Evolutionary conservation across 441 rosid species (phyloP).

Genomic region (Pelargonium myrrhifolium): DNA sequence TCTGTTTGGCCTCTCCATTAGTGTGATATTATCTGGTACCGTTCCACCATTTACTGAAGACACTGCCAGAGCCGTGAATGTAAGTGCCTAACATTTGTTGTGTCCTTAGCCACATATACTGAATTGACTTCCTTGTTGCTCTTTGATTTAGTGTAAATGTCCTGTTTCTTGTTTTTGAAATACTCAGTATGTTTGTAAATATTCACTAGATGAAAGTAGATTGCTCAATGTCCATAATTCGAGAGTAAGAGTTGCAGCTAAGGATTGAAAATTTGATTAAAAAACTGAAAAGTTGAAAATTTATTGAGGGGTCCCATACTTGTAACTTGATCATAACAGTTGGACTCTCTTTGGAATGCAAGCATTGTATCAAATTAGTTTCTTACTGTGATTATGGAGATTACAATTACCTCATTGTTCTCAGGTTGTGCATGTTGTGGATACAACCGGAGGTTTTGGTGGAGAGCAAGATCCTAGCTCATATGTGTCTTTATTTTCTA

Average conservation of each 20-base stretch:
- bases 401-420: constrained; percentile 18
- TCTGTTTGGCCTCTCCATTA: constrained; percentile 49
- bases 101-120: not conserved
- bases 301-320: no score
- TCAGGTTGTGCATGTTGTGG: constrained; percentile 91
- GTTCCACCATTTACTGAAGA: constrained; percentile 71
- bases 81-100: constrained; percentile 27
- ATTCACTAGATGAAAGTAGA: not conserved
- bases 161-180: not conserved
- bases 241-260: not conserved
- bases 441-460: constrained; percentile 42
- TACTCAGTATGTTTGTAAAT: not conserved
- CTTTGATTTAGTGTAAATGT: not conserved
- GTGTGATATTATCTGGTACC: constrained; percentile 47
- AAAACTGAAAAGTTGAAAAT: not conserved
- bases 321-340: not conserved
- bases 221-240: not conserved
- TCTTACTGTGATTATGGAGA: constrained; percentile 6
- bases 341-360: not conserved
- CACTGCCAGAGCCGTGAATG: constrained; percentile 83
- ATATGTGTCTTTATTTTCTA: constrained; percentile 59
- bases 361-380: constrained; percentile 1
- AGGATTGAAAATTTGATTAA: not conserved
- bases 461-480: constrained; percentile 45
- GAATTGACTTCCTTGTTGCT: not conserved